Evolutionary conservation across 345 rosid species (phyloP).

Genomic region (Dipteronia dyeriana): DNA sequence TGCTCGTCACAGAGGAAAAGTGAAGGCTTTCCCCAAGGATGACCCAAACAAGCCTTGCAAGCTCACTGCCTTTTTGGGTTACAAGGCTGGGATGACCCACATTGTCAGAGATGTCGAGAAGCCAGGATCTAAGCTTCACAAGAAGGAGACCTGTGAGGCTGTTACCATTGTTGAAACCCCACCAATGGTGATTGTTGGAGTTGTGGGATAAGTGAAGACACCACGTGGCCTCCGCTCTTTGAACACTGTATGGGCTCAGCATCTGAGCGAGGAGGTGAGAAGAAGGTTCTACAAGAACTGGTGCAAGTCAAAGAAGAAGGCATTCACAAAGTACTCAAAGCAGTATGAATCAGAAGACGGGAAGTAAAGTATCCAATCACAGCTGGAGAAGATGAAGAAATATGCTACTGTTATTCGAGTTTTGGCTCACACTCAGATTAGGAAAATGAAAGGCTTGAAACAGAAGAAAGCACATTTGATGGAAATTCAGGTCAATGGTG

Average conservation of each 20-base stretch:
- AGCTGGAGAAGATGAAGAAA: constrained; percentile 83
- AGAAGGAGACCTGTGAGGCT: constrained; percentile 92
- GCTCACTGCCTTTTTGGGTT: constrained; percentile 85
- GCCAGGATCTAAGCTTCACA: constrained; percentile 93
- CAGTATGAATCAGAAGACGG: constrained; percentile 64
- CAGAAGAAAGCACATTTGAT: constrained; percentile 90
- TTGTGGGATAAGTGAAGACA: constrained; percentile 78
- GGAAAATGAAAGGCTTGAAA: constrained; percentile 88
- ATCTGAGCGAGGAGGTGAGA: constrained; percentile 75
- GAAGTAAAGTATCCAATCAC: constrained; percentile 59
- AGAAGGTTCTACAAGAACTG: constrained; percentile 88
- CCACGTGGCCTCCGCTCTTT: constrained; percentile 71
- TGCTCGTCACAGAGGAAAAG: constrained; percentile 86
- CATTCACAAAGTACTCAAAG: constrained; percentile 68
- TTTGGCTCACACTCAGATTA: constrained; percentile 88
- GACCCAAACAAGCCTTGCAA: constrained; percentile 73
- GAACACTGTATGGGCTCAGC: constrained; percentile 91
- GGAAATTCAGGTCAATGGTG: constrained; percentile 92
- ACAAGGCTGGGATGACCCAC: constrained; percentile 96
- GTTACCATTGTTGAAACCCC: constrained; percentile 85
- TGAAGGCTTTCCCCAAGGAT: constrained; percentile 93
- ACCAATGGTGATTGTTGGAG: constrained; percentile 82
- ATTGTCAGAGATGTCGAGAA: constrained; percentile 88
- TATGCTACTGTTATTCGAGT: constrained; percentile 71
- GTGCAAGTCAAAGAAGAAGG: constrained; percentile 90